Conservation (phyloP, 225 moss, liverwort and hornwort genomes). For the Straminergon stramineum region DNA sequence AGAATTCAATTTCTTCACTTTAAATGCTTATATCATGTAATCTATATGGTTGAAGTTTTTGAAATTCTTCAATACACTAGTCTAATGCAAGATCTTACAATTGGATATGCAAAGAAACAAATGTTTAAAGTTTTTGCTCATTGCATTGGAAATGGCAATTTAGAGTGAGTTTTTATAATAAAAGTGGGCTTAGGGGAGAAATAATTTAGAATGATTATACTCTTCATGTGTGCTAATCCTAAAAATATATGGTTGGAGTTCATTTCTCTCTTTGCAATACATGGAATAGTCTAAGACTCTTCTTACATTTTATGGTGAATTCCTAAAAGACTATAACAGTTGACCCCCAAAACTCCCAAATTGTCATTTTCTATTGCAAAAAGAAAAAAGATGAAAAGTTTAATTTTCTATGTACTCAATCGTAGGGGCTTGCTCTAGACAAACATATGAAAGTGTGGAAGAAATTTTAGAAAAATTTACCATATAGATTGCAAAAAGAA, state of each 20-base stretch:
- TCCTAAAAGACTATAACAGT: fast-evolving
- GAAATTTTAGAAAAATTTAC: background rate
- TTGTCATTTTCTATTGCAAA: background rate
- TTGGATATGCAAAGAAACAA: background rate
- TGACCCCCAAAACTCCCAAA: background rate
- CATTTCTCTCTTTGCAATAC: background rate
- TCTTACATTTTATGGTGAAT: no score
- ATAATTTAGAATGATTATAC: background rate
- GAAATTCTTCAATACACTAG: background rate
- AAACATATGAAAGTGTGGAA: background rate
- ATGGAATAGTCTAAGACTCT: fast-evolving
- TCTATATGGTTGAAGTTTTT: background rate
- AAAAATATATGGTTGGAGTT: background rate
- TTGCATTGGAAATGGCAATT: background rate
- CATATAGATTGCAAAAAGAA: background rate
- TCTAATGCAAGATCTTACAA: fast-evolving
- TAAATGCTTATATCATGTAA: no score
- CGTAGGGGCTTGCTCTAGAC: fast-evolving
- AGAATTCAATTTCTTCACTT: background rate
- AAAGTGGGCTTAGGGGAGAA: fast-evolving
- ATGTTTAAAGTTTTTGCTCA: background rate
- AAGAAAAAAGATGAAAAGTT: background rate
- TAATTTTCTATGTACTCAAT: fast-evolving
- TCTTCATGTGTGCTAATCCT: background rate
- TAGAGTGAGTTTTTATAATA: fast-evolving